These are phyloP conservation scores for Pseudozyma pruni DNA, from an alignment of 1,284 basidiomycete species.

Conservation along the genomic window DNA sequence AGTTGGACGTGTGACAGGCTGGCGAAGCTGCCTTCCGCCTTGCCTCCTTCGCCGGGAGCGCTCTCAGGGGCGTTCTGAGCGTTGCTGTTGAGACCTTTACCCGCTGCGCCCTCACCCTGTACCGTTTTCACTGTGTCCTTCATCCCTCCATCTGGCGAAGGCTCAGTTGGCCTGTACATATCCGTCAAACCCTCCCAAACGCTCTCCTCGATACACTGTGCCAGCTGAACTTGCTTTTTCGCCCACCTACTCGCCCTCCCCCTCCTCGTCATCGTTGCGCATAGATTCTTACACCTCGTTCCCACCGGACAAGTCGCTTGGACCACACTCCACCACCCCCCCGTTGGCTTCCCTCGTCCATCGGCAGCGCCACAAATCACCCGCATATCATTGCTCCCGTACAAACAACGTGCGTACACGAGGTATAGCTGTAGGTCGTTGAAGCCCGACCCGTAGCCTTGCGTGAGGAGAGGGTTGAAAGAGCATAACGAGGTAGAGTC, in stretches of 20 bases:
- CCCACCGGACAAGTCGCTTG: conserved; percentile 23
- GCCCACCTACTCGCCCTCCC: conserved; percentile 18
- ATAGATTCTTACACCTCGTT: conserved; percentile 34
- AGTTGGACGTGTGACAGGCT: too few relatives aligned
- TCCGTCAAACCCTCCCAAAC: conserved; percentile 22
- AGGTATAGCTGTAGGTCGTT: conserved; percentile 22
- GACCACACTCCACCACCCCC: conserved; percentile 8
- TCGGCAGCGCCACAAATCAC: conserved; percentile 21
- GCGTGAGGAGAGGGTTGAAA: conserved; percentile 20
- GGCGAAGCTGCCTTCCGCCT: too few relatives aligned
- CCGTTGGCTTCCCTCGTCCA: conserved; percentile 10
- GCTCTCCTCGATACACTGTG: conserved; percentile 12
- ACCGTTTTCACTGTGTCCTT: too few relatives aligned
- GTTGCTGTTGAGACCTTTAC: too few relatives aligned
- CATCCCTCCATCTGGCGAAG: too few relatives aligned
- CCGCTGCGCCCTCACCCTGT: too few relatives aligned
- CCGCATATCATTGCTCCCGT: conserved; percentile 20
- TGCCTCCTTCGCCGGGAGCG: too few relatives aligned
- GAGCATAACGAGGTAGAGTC: conserved; percentile 26
- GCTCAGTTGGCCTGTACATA: conserved; percentile 31
- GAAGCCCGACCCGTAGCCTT: conserved; percentile 29
- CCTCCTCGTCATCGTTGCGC: conserved; percentile 22
- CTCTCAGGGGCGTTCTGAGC: too few relatives aligned
- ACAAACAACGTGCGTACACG: conserved; percentile 27
- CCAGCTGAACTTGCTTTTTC: conserved; percentile 27